Conservation (phyloP, 495 filamentous ascomycete genomes). For the Rostrohypoxylon terebratum region DNA sequence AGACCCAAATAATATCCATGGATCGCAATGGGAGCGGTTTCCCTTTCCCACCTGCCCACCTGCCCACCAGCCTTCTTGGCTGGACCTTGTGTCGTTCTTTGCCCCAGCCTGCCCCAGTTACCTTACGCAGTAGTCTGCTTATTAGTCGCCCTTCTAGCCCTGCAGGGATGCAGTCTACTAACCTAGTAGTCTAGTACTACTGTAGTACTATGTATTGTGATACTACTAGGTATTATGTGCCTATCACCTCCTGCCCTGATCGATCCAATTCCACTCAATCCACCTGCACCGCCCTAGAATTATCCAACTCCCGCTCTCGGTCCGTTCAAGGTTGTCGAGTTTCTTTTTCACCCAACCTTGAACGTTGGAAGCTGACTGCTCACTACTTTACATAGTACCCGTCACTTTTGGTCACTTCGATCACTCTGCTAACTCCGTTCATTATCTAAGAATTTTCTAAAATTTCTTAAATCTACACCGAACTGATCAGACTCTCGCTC, state of each 20-base stretch:
- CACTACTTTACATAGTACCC: too few species aligned
- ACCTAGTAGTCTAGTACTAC: too few species aligned
- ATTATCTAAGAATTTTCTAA: constrained; percentile 13
- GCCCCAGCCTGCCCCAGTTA: neutral
- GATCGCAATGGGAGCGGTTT: constrained; percentile 14
- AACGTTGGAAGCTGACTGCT: constrained; percentile 4
- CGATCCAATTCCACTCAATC: neutral
- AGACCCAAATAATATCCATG: constrained; percentile 17
- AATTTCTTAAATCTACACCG: constrained; percentile 11
- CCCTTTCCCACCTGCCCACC: too few species aligned
- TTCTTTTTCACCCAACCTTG: constrained; percentile 12
- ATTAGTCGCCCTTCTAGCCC: neutral
- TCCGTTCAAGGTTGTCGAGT: constrained; percentile 10
- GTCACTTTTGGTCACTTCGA: too few species aligned
- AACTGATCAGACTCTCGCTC: constrained; percentile 5
- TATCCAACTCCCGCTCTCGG: constrained; percentile 30
- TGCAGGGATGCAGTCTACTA: neutral
- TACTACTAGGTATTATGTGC: neutral
- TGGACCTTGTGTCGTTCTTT: neutral
- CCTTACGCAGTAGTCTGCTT: too few species aligned
- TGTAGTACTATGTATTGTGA: too few species aligned
- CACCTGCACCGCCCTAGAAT: constrained; percentile 15
- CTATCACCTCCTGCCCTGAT: neutral
- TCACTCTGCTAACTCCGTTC: constrained; percentile 7
- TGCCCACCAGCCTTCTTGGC: neutral